Conservation (phyloP, 768 basidiomycete species). For the Collybia nuda region DNA sequence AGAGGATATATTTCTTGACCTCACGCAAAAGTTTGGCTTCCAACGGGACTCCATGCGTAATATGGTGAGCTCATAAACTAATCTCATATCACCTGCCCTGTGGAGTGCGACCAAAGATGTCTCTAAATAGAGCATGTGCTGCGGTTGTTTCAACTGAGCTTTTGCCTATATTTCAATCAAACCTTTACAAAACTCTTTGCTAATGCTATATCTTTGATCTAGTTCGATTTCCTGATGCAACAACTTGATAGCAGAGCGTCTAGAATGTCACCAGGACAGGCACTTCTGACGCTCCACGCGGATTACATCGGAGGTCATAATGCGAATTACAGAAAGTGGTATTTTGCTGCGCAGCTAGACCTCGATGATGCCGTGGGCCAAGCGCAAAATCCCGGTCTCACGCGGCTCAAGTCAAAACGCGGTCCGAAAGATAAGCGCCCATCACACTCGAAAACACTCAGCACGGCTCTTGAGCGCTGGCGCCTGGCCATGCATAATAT, state of each 20-base stretch:
- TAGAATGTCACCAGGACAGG: constrained; percentile 95
- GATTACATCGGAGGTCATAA: constrained; percentile 99
- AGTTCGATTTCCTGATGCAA: constrained; percentile 99
- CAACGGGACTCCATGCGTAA: constrained; percentile 94
- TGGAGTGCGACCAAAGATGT: no score
- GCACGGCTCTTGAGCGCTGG: constrained; percentile 89
- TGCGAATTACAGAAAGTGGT: constrained; percentile 99
- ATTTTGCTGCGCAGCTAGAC: constrained; percentile 98
- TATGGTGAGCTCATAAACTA: constrained; percentile 56
- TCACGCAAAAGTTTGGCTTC: constrained; percentile 98
- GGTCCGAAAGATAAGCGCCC: constrained; percentile 43
- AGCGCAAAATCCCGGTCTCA: constrained; percentile 87
- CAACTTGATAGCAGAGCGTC: constrained; percentile 95
- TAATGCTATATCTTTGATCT: constrained; percentile 12
- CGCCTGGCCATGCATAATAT: constrained; percentile 98
- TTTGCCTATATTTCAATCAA: background rate
- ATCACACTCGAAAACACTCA: constrained; percentile 62
- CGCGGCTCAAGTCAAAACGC: constrained; percentile 74
- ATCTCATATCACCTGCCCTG: constrained; percentile 1
- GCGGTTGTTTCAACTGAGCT: background rate
- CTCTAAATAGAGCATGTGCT: no score
- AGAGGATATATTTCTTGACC: constrained; percentile 95
- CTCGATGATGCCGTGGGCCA: constrained; percentile 96
- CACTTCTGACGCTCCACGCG: constrained; percentile 91
- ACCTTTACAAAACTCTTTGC: background rate